Conservation (phyloP, 2,329 filamentous ascomycete genomes). For the Helotiales sp. region DNA sequence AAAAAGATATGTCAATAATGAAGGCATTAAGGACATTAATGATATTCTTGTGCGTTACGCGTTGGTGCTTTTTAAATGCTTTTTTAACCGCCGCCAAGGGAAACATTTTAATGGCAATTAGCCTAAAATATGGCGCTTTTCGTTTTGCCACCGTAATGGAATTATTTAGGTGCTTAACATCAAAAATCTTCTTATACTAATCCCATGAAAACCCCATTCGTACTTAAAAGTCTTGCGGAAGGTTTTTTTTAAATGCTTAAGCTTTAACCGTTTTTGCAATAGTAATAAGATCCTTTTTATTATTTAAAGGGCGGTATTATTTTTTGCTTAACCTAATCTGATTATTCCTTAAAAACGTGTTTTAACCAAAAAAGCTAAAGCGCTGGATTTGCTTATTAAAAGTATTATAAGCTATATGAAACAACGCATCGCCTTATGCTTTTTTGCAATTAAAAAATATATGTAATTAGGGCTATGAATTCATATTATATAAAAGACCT, state of each 20-base stretch:
- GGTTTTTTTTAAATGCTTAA: too few relatives aligned
- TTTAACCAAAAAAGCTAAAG: too few relatives aligned
- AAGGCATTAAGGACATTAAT: background rate
- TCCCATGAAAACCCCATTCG: background rate
- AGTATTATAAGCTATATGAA: background rate
- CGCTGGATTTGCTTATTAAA: constrained; percentile 33
- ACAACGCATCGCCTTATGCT: background rate
- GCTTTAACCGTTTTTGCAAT: background rate
- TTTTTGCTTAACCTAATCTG: background rate
- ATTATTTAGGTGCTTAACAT: background rate
- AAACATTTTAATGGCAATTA: background rate
- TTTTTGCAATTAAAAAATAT: background rate
- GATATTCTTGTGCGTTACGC: background rate
- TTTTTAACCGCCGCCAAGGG: background rate
- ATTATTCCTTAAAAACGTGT: background rate
- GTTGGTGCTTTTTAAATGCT: background rate
- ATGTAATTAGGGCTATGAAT: background rate
- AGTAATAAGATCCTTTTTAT: background rate
- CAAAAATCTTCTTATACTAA: background rate
- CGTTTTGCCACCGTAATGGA: background rate
- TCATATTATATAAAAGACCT: background rate
- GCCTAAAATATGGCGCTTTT: background rate
- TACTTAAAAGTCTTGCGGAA: too few relatives aligned
- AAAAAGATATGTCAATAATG: background rate
- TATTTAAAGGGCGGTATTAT: background rate